Conservation (phyloP, 73 alveolate genomes). For the Paramecium bursaria region DNA sequence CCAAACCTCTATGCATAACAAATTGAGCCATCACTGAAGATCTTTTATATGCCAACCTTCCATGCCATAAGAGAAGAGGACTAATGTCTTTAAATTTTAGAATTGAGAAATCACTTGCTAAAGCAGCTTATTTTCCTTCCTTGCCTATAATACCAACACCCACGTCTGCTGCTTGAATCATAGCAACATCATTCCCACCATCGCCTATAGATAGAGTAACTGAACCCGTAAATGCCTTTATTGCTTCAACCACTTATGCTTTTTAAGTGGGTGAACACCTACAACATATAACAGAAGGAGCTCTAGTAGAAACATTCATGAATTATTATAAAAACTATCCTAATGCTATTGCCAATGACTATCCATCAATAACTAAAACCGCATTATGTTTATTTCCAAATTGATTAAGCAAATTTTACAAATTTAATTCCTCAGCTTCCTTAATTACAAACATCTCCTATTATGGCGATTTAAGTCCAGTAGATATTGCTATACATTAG, state of each 20-base stretch:
- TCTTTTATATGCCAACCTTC: slow-evolving; percentile 93
- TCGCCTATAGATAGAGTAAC: slow-evolving; percentile 97
- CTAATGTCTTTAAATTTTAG: slow-evolving; percentile 83
- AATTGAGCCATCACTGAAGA: slow-evolving; percentile 89
- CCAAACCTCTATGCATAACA: slow-evolving; percentile 95
- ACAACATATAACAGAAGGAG: slow-evolving; percentile 93
- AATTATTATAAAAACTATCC: slow-evolving; percentile 55
- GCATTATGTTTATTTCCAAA: slow-evolving; percentile 49
- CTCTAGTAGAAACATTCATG: slow-evolving; percentile 64
- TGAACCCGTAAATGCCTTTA: slow-evolving; percentile 84
- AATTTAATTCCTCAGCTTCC: slow-evolving; percentile 45
- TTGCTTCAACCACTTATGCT: slow-evolving; percentile 86
- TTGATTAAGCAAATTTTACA: slow-evolving; percentile 24
- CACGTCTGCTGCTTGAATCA: slow-evolving; percentile 97
- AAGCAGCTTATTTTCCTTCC: slow-evolving; percentile 98
- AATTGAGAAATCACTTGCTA: slow-evolving; percentile 97
- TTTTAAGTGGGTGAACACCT: slow-evolving; percentile 98
- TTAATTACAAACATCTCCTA: slow-evolving; percentile 67
- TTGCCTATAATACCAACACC: slow-evolving; percentile 97
- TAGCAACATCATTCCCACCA: slow-evolving; percentile 99
- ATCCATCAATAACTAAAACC: slow-evolving; percentile 75
- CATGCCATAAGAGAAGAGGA: slow-evolving; percentile 95
- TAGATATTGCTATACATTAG: slow-evolving; percentile 52
- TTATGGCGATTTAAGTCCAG: slow-evolving; percentile 68
- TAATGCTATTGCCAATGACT: slow-evolving; percentile 52